Percentiles rank a stretch among this genome's conserved stretches.
These are phyloP conservation scores for Ichthyophonus hoferi DNA, from an alignment of 208 protist genomes.

Conservation along the genomic window DNA sequence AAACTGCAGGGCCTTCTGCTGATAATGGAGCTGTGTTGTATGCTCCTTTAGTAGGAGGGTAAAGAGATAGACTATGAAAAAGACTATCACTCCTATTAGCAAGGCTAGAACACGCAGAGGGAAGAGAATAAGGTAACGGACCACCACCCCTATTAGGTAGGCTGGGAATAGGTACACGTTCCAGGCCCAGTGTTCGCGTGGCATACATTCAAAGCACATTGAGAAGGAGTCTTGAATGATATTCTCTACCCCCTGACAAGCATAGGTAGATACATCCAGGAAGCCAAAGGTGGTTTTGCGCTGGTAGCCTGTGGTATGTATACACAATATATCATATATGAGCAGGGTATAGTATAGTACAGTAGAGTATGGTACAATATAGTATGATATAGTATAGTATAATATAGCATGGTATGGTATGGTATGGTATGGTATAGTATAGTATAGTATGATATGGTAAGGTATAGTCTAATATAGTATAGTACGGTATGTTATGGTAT, in stretches of 20 bases:
- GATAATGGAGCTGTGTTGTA: neutral
- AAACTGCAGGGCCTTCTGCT: neutral
- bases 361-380: no score
- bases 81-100: neutral
- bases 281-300: constrained; percentile 49
- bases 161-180: constrained; percentile 62
- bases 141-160: constrained; percentile 53
- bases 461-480: no score
- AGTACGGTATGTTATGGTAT: no score
- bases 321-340: no score
- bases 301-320: constrained; percentile 37
- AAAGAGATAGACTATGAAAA: constrained; percentile 29
- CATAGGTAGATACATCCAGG: constrained; percentile 46
- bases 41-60: constrained; percentile 13
- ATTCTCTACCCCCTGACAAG: constrained; percentile 39
- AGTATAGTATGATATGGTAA: no score
- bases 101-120: neutral
- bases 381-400: no score
- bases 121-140: constrained; percentile 51
- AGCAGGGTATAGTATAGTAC: no score
- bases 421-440: no score
- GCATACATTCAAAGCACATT: constrained; percentile 52
- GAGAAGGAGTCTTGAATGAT: constrained; percentile 60
- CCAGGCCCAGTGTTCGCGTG: constrained; percentile 58
- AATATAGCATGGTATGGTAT: no score